These are phyloP conservation scores for Trametes cingulata DNA, from an alignment of 768 basidiomycete genomes.

Conservation along the genomic window DNA sequence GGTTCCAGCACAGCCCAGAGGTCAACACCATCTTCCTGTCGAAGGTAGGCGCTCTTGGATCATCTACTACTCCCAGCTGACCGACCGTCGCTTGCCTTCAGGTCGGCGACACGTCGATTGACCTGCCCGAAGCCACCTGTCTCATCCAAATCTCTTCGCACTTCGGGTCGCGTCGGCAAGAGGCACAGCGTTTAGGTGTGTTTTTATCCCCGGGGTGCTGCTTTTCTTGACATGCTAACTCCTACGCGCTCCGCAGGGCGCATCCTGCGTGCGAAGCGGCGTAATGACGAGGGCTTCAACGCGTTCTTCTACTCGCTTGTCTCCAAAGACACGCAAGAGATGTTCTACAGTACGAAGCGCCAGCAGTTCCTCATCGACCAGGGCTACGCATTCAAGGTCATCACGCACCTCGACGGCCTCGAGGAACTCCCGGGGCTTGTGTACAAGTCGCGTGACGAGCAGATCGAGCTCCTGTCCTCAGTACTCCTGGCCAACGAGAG, in stretches of 20 bases:
- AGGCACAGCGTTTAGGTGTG: conserved; percentile 92
- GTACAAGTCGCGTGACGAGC: conserved; percentile 87
- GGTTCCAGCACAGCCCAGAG: conserved; percentile 93
- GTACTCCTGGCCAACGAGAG: conserved; percentile 90
- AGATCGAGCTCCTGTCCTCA: conserved; percentile 94
- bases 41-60: conserved; percentile 45
- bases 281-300: conserved; percentile 99
- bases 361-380: conserved; percentile 99
- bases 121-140: conserved; percentile 98
- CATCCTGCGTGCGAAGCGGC: conserved; percentile 93
- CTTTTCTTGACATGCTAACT: background rate
- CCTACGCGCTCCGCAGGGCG: conserved; percentile 55
- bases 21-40: conserved; percentile 99
- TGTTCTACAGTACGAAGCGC: conserved; percentile 99
- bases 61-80: background rate
- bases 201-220: conserved; percentile 8
- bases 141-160: conserved; percentile 99
- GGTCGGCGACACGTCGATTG: conserved; percentile 99
- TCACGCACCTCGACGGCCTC: conserved; percentile 94
- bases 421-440: conserved; percentile 85
- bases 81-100: conserved; percentile 30
- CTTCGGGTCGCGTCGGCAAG: conserved; percentile 96
- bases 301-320: conserved; percentile 99
- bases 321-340: conserved; percentile 98
- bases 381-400: conserved; percentile 99